Evolutionary conservation across 805 yeast species (phyloP), one percentile per base, ranked within the genome.

Genomic region (Starmerella sirachaensis): DNA sequence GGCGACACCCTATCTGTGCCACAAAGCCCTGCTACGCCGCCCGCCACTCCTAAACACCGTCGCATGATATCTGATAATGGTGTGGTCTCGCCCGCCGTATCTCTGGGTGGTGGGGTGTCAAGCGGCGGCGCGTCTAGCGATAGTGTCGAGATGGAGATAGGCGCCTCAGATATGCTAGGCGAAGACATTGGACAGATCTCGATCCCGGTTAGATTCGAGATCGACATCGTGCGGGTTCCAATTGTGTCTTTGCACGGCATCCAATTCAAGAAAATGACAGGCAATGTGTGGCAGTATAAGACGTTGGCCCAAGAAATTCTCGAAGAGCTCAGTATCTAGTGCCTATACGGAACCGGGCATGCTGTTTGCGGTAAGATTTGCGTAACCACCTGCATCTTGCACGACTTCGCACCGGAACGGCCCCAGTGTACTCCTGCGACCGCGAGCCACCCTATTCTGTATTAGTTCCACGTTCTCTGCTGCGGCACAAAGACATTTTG

Each of bases 261-360:
- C 33, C 96, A 88, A 58, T 85, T 86, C 65, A 88, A 88, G 67
- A 86, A 86, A 57, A 69, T 86, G 21, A 70, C 81, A 41, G 97
- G 97, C 53, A 85, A 88, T 57, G 83, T 94, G 1, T 86, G 96
- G 96, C 73, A 79, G 62, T 86, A 86, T 62, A 86, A 88, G 64
- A 77, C 85, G 8, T 65, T 86, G 54, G 96, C 96, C 2, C 76
- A 88, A 38, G 83, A 77, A 56, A 79, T 86, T 34, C 69, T 86
- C 58, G 68, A 69, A 42, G 80, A 79, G 48, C 65, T 82, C 56
- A 76, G 78, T 45, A 62, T 81, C 46, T 80, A 59, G 6, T 4
- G 20, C 27, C 31, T 6, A 21, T 7, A 28, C 27, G 12, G 9
- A n/a, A 18, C 19, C 17, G 34, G 7, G 12, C 18, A 12, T n/a